phyloP scores from a whole-genome alignment of 2,329 filamentous ascomycete species.

The Stachybotrys elegans region DNA sequence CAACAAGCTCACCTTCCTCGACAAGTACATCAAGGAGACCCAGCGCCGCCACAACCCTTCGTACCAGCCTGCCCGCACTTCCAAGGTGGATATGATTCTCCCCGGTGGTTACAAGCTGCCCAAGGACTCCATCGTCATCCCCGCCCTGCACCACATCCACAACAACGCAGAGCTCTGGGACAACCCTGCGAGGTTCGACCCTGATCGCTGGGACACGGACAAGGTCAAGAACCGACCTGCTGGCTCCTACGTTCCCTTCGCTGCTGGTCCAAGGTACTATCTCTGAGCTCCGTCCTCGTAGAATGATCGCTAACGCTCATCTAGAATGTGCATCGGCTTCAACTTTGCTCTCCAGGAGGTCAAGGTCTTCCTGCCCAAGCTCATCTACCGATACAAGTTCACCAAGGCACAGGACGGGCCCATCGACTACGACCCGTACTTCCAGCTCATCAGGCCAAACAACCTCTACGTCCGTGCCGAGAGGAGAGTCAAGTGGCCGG shows the following conservation, averaged over 20 bases:
- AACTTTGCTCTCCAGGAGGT: slow-evolving; percentile 59
- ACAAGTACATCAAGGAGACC: slow-evolving; percentile 56
- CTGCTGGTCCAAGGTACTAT: slow-evolving; percentile 45
- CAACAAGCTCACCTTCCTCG: slow-evolving; percentile 44
- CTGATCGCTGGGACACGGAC: slow-evolving; percentile 54
- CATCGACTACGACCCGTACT: slow-evolving; percentile 55
- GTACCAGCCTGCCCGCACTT: slow-evolving; percentile 55
- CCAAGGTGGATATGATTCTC: slow-evolving; percentile 49
- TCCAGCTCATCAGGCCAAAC: slow-evolving; percentile 51
- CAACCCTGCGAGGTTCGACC: slow-evolving; percentile 52
- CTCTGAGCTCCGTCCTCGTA: no score
- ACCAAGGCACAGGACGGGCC: slow-evolving; percentile 41
- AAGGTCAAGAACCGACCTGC: slow-evolving; percentile 46
- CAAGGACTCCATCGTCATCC: slow-evolving; percentile 46
- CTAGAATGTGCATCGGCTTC: slow-evolving; percentile 59
- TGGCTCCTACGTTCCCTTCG: slow-evolving; percentile 54
- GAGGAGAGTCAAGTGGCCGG: slow-evolving; percentile 44
- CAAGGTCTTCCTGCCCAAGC: slow-evolving; percentile 53
- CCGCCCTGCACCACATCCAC: slow-evolving; percentile 45
- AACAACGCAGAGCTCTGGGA: slow-evolving; percentile 53
- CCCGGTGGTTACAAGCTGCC: slow-evolving; percentile 55
- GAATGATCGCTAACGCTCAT: no score
- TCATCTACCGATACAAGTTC: slow-evolving; percentile 56
- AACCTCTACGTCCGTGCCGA: slow-evolving; percentile 49
- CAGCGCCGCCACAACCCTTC: slow-evolving; percentile 56